A percentile compares a stretch with the other conserved stretches of the same genome.
Conservation (phyloP, 352 stramenopile species). For the Phytophthora syringae region DNA sequence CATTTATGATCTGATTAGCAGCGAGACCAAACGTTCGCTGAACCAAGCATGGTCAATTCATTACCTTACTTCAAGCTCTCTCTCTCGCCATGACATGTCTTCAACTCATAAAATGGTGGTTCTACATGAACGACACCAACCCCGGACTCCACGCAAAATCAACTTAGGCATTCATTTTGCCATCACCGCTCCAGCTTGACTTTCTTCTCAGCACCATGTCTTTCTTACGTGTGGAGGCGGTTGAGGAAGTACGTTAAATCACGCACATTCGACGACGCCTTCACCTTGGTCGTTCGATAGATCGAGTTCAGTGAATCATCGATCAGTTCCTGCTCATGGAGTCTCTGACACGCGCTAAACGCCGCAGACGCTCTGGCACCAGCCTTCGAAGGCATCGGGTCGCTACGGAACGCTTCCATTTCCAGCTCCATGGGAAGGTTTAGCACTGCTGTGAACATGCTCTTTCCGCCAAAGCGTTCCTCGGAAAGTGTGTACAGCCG, state of each 20-base stretch:
- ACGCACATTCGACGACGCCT: constrained; percentile 42
- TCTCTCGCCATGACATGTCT: too few relatives aligned
- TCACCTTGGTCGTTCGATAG: constrained; percentile 67
- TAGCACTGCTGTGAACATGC: constrained; percentile 60
- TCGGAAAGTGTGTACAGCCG: constrained; percentile 59
- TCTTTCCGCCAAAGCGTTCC: constrained; percentile 32
- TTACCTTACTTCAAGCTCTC: constrained; percentile 1
- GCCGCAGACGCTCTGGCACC: constrained; percentile 62
- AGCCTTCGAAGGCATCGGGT: constrained; percentile 60
- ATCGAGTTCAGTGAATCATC: constrained; percentile 80
- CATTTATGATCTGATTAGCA: constrained; percentile 70
- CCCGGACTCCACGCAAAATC: background rate
- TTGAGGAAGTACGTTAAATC: constrained; percentile 65
- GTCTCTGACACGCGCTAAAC: constrained; percentile 62
- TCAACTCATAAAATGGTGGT: background rate
- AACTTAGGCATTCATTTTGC: background rate
- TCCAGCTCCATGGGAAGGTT: constrained; percentile 63
- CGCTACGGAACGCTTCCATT: constrained; percentile 50
- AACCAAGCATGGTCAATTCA: constrained; percentile 7
- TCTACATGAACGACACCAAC: background rate
- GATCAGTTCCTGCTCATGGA: constrained; percentile 57
- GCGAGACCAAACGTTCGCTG: background rate
- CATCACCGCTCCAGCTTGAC: background rate
- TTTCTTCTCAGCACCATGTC: background rate
- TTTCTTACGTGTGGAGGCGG: constrained; percentile 41